These are phyloP conservation scores for Globisporangium parvum DNA, from an alignment of 352 stramenopile genomes.

Conservation along the genomic window DNA sequence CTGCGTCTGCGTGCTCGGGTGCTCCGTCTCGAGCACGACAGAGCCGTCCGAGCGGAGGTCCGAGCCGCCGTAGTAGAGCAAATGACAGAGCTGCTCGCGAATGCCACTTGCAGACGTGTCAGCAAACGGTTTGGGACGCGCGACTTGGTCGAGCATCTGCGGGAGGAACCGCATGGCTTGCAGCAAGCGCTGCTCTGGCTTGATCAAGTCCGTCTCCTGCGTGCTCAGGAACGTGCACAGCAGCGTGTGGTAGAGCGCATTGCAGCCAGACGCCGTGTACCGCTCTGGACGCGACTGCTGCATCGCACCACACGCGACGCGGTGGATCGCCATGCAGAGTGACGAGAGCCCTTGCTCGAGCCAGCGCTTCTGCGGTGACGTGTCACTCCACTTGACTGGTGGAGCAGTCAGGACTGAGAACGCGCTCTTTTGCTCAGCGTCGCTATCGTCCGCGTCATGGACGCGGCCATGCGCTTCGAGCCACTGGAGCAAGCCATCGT, in stretches of 20 bases:
- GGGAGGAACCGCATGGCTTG: conserved; percentile 71
- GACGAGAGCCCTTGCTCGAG: conserved; percentile 60
- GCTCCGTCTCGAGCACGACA: conserved; percentile 65
- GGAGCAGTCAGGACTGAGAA: not conserved
- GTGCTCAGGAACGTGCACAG: conserved; percentile 70
- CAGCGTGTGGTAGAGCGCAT: conserved; percentile 75
- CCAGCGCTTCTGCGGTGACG: conserved; percentile 39
- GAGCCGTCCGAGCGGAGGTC: conserved; percentile 62
- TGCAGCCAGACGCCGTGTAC: conserved; percentile 68
- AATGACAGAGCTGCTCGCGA: conserved; percentile 42
- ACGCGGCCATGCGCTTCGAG: conserved; percentile 25
- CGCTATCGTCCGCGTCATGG: not conserved
- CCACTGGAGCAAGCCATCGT: conserved; percentile 40
- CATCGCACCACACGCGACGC: conserved; percentile 74
- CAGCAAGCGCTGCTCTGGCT: conserved; percentile 54
- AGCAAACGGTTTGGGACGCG: conserved; percentile 16
- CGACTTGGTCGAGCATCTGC: conserved; percentile 61
- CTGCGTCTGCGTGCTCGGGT: conserved; percentile 78
- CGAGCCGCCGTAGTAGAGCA: conserved; percentile 71
- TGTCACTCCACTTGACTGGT: conserved; percentile 8
- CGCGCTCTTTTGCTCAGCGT: conserved; percentile 25
- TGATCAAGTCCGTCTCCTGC: conserved; percentile 50
- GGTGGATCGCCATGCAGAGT: conserved; percentile 84
- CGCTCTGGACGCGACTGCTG: conserved; percentile 79
- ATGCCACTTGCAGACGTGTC: conserved; percentile 23